Percentiles rank a stretch among this genome's conserved stretches.
phyloP scores from a whole-genome alignment of 805 yeast genomes.

The Brettanomyces bruxellensis region DNA sequence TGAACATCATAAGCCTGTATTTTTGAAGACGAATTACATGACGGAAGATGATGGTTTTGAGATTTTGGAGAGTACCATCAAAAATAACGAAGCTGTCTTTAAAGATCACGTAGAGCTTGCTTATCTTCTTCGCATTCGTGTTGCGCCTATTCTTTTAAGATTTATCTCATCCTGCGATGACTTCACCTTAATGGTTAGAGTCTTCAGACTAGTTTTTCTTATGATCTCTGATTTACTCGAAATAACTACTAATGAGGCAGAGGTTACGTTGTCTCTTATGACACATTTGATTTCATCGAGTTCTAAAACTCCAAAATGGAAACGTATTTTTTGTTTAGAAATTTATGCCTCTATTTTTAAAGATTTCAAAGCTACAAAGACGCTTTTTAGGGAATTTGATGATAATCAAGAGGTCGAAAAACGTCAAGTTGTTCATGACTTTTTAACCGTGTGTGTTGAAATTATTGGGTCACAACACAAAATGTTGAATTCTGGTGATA shows the following conservation, averaged over 20 bases:
- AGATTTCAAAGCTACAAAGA: constrained; percentile 42
- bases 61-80: constrained; percentile 67
- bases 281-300: constrained; percentile 62
- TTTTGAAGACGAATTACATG: constrained; percentile 41
- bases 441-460: constrained; percentile 34
- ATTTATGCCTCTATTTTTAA: constrained; percentile 51
- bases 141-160: constrained; percentile 70
- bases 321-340: constrained; percentile 64
- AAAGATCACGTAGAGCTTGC: constrained; percentile 54
- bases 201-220: constrained; percentile 60
- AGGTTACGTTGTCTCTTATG: constrained; percentile 66
- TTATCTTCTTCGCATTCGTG: constrained; percentile 52
- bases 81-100: constrained; percentile 53
- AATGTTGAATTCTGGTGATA: constrained; percentile 27
- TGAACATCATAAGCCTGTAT: constrained; percentile 46
- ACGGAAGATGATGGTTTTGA: constrained; percentile 71
- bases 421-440: constrained; percentile 51
- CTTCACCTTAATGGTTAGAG: constrained; percentile 67
- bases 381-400: constrained; percentile 59
- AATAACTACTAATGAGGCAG: constrained; percentile 65
- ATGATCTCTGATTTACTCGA: constrained; percentile 54
- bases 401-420: constrained; percentile 35
- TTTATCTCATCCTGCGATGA: constrained; percentile 47
- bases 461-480: constrained; percentile 26
- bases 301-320: constrained; percentile 58